phyloP scores from a whole-genome alignment of 2,329 filamentous ascomycete species.

The Fusarium chaquense region DNA sequence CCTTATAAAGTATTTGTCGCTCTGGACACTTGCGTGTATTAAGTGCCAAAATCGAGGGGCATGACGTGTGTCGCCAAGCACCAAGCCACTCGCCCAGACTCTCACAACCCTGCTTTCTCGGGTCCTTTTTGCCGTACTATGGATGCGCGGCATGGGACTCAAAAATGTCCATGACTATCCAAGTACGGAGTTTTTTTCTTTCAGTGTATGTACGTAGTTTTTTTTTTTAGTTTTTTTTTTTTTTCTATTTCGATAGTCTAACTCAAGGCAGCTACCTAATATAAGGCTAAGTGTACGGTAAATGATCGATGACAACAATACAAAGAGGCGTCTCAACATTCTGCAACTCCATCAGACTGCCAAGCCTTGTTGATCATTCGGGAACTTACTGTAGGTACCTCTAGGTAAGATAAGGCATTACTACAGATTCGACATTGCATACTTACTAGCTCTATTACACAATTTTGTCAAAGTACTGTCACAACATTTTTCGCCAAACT shows the following conservation, averaged over 20 bases:
- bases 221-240: neutral
- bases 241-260: neutral
- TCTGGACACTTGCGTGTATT: slow-evolving; percentile 30
- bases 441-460: neutral
- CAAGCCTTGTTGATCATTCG: neutral
- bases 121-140: slow-evolving; percentile 40
- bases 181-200: neutral
- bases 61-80: slow-evolving; percentile 50
- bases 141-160: slow-evolving; percentile 24
- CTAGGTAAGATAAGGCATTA: neutral
- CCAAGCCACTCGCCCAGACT: slow-evolving; percentile 49
- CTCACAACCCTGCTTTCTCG: slow-evolving; percentile 47
- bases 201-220: neutral
- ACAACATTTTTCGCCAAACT: neutral
- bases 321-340: neutral
- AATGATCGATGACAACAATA: slow-evolving; percentile 1
- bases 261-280: neutral
- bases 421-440: neutral
- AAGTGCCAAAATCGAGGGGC: slow-evolving; percentile 46
- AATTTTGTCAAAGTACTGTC: neutral
- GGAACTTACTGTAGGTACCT: neutral
- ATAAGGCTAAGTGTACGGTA: slow-evolving; percentile 15
- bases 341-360: neutral
- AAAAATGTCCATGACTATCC: slow-evolving; percentile 4
- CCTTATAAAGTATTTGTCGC: slow-evolving; percentile 23